Evolutionary conservation across 1,139 yeast species (phyloP), one percentile per base, ranked within the genome.

Genomic region (Yamadazyma blattariae): DNA sequence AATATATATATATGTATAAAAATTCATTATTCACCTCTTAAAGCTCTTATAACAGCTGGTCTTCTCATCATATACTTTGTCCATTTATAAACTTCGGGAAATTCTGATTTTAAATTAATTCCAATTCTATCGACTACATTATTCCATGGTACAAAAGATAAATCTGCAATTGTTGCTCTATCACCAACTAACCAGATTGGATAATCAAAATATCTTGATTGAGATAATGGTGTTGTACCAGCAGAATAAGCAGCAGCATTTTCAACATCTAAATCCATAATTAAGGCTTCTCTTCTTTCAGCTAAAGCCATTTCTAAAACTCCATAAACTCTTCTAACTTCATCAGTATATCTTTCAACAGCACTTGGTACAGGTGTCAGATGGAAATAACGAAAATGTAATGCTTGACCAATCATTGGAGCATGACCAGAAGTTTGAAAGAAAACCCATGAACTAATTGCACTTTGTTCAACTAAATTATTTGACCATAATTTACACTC

Each of bases 141-240:
- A 59, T 90, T 90, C 97, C 97, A 90, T 10, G 97, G 95, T 22
- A 89, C 96, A 64, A 89, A 90, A 18, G 92, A 79, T 52, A 90
- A 70, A 59, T 90, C 97, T 4, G 97, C 97, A 34, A 89, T 82
- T 2, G 97, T 86, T 36, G 92, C 83, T 38, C 86, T 68, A 53
- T 88, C 96, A 23, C 96, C 95, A 7, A 89, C 96, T 22, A 90
- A 70, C 97, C 97, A 90, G 25, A 90, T 94, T 2, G 97, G 96
- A 51, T 87, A 85, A 52, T 88, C 96, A 52, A 88, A 87, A 63
- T 85, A 88, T 57, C 92, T 74, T 36, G 90, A 81, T 56, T 86
- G 94, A 17, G 89, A 79, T 44, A 88, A 62, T 2, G 96, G 95
- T 1, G 96, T 86, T 3, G 94, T 82, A 14, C 96, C 96, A 2